Evolutionary conservation across 1,139 yeast species (phyloP).

Genomic region (Pneumocystis wakefieldiae): DNA sequence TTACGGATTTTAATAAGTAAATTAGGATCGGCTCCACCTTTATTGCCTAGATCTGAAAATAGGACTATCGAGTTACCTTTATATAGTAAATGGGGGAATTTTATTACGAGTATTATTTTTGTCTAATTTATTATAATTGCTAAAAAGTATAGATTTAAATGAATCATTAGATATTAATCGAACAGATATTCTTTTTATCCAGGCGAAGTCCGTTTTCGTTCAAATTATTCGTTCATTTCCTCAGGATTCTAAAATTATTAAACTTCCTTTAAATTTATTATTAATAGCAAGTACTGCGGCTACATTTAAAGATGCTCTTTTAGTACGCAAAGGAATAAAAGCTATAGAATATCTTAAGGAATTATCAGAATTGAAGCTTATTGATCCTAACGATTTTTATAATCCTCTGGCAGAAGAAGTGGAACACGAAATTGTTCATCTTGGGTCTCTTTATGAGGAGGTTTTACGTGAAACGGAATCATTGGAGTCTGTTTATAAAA

Average conservation of each 20-base stretch:
- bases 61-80: conserved; percentile 24
- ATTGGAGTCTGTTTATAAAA: conserved; percentile 24
- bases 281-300: conserved; percentile 27
- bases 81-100: conserved; percentile 27
- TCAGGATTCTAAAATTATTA: conserved; percentile 20
- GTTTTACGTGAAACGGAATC: conserved; percentile 25
- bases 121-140: background rate
- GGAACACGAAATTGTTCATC: conserved; percentile 26
- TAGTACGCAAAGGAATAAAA: conserved; percentile 26
- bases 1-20: conserved; percentile 22
- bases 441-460: conserved; percentile 26
- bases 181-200: conserved; percentile 28
- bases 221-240: conserved; percentile 28
- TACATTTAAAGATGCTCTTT: conserved; percentile 18
- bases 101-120: conserved; percentile 19
- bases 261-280: conserved; percentile 22
- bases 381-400: conserved; percentile 18
- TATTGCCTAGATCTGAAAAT: conserved; percentile 24
- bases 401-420: conserved; percentile 24
- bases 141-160: conserved; percentile 13
- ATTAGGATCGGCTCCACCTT: conserved; percentile 23
- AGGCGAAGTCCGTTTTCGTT: conserved; percentile 26
- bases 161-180: conserved; percentile 22
- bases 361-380: conserved; percentile 20
- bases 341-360: conserved; percentile 25